Evolutionary conservation across 106 monocot genomes (phyloP), one percentile per base, ranked within the genome.

Genomic region (Alisma plantagoaquatica): DNA sequence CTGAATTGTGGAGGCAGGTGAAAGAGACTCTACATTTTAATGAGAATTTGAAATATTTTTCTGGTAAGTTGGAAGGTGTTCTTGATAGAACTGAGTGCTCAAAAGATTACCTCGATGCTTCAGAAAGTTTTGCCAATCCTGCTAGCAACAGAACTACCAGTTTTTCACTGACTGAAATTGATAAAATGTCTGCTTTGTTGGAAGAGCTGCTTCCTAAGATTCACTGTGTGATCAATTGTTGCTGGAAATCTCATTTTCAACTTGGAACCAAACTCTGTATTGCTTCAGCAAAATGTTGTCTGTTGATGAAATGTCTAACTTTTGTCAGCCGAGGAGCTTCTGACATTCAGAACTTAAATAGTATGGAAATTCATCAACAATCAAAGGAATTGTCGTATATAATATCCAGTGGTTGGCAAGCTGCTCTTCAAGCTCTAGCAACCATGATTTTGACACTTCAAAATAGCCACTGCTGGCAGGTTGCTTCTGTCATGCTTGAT

Each of bases 401-500:
- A 29, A 35, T 27, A 30, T 68, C 65, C 46, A 69, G 63, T 20
- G 23, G 57, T 62, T 89, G 84, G 84, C 52, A 29, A 20, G 62
- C 17, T 73, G 67, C 81, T 59, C 70, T 98, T 56, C 65, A 81
- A 71, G 84, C 59, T 24, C 53, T 98, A 42, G 33, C 56, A 22
- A 61, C 23, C 59, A 8, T 46, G 33, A 72, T 89, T 53, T 45
- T 74, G 27, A 18, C 38, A 54, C 50, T 41, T 73, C 73, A 76
- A 41, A 49, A 82, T 65, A 81, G 74, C 49, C 73, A 79, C 28
- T 81, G 73, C 26, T 98, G 96, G 96, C 84, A 85, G 51, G 84
- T 76, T 30, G 67, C 84, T 32, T 85, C 78, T 49, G 60, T 64
- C 35, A 82, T 89, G 70, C 69, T 89, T 23, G 85, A 98, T 57